Percentiles rank a stretch among this genome's conserved stretches.
phyloP scores from a whole-genome alignment of 495 filamentous ascomycete genomes.

The Penicillium waksmanii region DNA sequence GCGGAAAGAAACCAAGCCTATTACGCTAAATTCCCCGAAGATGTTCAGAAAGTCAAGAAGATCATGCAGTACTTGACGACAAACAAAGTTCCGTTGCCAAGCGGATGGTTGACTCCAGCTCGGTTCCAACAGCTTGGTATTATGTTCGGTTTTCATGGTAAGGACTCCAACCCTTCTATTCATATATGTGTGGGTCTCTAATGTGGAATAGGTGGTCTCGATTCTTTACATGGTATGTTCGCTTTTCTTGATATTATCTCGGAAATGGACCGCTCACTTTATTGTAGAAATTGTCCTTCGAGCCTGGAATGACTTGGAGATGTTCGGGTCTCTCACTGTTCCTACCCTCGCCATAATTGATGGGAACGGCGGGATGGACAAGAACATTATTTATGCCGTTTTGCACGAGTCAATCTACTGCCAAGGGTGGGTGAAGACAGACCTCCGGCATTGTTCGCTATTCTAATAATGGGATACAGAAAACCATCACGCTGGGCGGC shows the following conservation, averaged over 20 bases:
- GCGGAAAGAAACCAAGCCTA: slow-evolving; percentile 69
- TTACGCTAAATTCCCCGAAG: slow-evolving; percentile 84
- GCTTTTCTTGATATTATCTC: neutral
- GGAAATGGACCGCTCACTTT: neutral
- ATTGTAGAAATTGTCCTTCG: slow-evolving; percentile 66
- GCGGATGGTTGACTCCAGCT: slow-evolving; percentile 66
- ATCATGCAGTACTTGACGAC: slow-evolving; percentile 65
- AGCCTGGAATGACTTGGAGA: slow-evolving; percentile 67
- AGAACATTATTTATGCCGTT: slow-evolving; percentile 78
- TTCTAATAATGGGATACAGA: slow-evolving; percentile 34
- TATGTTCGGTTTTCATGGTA: slow-evolving; percentile 74
- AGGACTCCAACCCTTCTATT: slow-evolving; percentile 11
- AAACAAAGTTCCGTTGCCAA: slow-evolving; percentile 62
- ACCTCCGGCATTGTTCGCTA: neutral
- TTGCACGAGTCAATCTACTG: slow-evolving; percentile 88
- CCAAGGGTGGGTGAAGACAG: slow-evolving; percentile 49
- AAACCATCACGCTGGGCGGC: slow-evolving; percentile 67
- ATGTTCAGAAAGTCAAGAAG: slow-evolving; percentile 69
- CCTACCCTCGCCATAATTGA: slow-evolving; percentile 71
- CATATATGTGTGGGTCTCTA: slow-evolving; percentile 11
- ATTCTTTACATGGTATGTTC: slow-evolving; percentile 62
- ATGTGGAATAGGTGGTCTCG: slow-evolving; percentile 58
- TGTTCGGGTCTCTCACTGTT: slow-evolving; percentile 73
- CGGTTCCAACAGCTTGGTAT: slow-evolving; percentile 78
- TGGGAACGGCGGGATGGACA: slow-evolving; percentile 66